Conservation (phyloP, 305 asterid species). For the Fraxinus ornus region DNA sequence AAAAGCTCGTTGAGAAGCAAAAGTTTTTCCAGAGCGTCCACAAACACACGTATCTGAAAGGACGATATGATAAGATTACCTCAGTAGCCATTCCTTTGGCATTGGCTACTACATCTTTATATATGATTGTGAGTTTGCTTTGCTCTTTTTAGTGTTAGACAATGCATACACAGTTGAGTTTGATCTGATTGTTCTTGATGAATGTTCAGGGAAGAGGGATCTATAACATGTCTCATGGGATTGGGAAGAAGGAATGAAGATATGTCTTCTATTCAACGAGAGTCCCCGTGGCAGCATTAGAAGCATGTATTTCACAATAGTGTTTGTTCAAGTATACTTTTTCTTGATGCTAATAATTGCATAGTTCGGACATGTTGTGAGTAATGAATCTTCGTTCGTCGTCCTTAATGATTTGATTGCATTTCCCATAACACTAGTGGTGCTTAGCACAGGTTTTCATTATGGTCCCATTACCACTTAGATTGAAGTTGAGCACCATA, state of each 20-base stretch:
- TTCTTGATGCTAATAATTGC: background rate
- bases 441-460: background rate
- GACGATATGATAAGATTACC: slow-evolving; percentile 63
- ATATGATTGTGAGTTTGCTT: slow-evolving; percentile 56
- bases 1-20: slow-evolving; percentile 68
- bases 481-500: background rate
- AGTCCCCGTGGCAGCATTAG: background rate
- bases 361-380: slow-evolving; percentile 4
- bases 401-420: background rate
- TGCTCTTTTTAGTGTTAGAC: background rate
- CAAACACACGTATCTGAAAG: slow-evolving; percentile 73
- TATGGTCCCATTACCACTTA: background rate
- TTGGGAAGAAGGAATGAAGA: slow-evolving; percentile 72
- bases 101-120: slow-evolving; percentile 51
- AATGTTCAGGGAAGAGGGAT: slow-evolving; percentile 66
- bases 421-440: background rate
- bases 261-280: background rate
- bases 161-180: background rate
- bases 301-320: background rate
- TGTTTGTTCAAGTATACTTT: background rate
- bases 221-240: slow-evolving; percentile 75
- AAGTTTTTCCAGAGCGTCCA: slow-evolving; percentile 58
- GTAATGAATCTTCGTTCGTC: slow-evolving; percentile 15
- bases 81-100: slow-evolving; percentile 83
- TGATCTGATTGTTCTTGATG: background rate